Evolutionary conservation across 495 filamentous ascomycete species (phyloP).

Genomic region (Staphylotrichum tortipilum): DNA sequence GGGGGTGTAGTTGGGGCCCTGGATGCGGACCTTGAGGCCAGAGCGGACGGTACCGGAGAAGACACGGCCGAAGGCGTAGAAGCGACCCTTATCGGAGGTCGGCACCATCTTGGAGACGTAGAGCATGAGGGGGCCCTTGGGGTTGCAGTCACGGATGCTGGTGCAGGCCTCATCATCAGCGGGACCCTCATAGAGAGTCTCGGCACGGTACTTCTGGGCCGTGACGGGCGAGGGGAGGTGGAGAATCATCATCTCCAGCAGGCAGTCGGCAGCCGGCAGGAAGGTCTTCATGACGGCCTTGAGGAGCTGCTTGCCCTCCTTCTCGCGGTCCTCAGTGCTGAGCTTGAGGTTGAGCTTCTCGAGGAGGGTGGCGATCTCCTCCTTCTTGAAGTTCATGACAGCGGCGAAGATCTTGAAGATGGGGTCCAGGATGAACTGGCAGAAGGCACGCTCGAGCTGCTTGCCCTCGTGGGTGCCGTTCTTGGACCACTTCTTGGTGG

Average conservation of each 20-base stretch:
- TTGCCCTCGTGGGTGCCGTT: conserved; percentile 70
- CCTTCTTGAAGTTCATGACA: conserved; percentile 98
- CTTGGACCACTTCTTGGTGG: conserved; percentile 99
- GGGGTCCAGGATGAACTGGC: conserved; percentile 95
- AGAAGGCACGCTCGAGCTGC: conserved; percentile 94
- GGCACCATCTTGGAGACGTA: conserved; percentile 99
- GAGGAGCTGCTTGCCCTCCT: conserved; percentile 93
- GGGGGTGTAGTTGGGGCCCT: conserved; percentile 96
- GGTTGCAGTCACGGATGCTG: conserved; percentile 94
- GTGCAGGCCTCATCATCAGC: conserved; percentile 83
- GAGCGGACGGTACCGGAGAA: conserved; percentile 96
- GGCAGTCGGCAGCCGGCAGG: conserved; percentile 93
- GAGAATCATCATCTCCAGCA: conserved; percentile 99
- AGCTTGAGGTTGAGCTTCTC: conserved; percentile 93
- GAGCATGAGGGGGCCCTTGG: conserved; percentile 97
- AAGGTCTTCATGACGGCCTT: conserved; percentile 99
- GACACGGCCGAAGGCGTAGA: conserved; percentile 99
- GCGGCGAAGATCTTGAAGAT: conserved; percentile 97
- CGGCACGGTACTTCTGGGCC: conserved; percentile 95
- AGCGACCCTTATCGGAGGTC: conserved; percentile 98
- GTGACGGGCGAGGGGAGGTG: conserved; percentile 94
- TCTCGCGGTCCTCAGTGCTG: conserved; percentile 71
- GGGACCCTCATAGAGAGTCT: conserved; percentile 98
- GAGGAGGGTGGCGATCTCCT: conserved; percentile 73
- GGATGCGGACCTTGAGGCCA: conserved; percentile 99